Evolutionary conservation across 2,329 filamentous ascomycete species (phyloP), one percentile per base, ranked within the genome.

Genomic region (Fusarium ramigenum): DNA sequence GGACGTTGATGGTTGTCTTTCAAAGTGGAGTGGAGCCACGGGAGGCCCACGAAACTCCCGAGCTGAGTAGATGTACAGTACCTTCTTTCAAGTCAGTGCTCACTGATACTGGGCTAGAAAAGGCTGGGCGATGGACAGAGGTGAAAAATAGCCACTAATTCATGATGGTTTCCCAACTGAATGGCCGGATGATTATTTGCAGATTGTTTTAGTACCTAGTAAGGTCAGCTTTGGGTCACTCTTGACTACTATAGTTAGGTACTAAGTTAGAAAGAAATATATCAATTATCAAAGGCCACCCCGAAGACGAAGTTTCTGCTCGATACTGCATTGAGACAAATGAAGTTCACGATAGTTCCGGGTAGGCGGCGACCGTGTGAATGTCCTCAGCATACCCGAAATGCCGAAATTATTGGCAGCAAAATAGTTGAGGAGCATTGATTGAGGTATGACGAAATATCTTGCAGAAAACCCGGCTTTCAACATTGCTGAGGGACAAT

Each of bases 1-100:
- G 57, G 61, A 73, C 63, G 67, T 73, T 67, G 61, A 63, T 73
- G 70, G 61, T 71, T 58, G 70, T 60, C 46, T 46, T 63, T 43
- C 39, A 65, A 36, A 54, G 65, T 65, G 50, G 59, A 25, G 66
- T 54, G 66, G 60, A 43, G 61, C 53, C 32, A 36, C 70, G 61
- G 66, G 70, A 74, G 53, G 43, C 58, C 66, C 57, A 60, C 53
- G 70, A 74, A 67, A 56, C 52, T 67, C 59, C 70, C 70, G 60
- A 60, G 67, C 66, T 70, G 60, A 65, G 37, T 32, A 49, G 19
- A 65, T 59, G 66, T 69, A 66, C 53, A 67, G 59, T 69, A 37
- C 36, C 36, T 34, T 49, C 66, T 59, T 69, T 30, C 32, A 52
- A 30, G n/a, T 21, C 19, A 46, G 19, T 49, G 56, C 56, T 53